Base-by-base conservation (phyloP, 768 basidiomycete genomes). In the Tricholoma hemisulphureum region DNA sequence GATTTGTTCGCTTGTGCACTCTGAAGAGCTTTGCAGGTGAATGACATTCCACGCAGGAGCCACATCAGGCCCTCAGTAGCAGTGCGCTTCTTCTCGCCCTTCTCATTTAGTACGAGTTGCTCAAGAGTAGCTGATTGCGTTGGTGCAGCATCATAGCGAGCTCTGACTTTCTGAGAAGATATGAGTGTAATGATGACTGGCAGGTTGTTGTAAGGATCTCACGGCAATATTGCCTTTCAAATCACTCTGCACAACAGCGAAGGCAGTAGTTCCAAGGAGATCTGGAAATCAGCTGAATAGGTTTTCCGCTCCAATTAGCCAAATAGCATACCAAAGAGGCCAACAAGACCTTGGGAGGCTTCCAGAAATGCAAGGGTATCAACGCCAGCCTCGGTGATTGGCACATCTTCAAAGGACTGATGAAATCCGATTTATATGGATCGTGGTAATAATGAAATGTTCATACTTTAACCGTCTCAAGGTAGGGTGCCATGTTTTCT, bases 61-160 rank as follows among this genome's bases (percentile, higher is more conserved):
- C 97, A 99, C 74, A 98, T 75, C 55, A 98, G 81, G 14, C 93
- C 95, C 67, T 95, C 89, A 0, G 95, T 97, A 2, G 96, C 93
- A 0, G 83, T 81, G 14, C 84, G 82, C 73, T 94, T 94, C 82
- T 95, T 93, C 75, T 93, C 90, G 21, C 74, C 75, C 72, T 91
- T 87, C 74, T 98, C 97, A 66, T 89, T 88, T 66, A 81, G 80
- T 4, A 94, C 86, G 24, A 99, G 84, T 49, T 80, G 75, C 74
- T 99, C 92, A 24, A 99, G 83, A 1, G 97, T 98, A 26, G 73
- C 71, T 5, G 89, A 93, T 59, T 83, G 63, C 1, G 72, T 71
- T 2, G 91, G 86, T 4, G 80, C 74, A 0, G 89, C 83, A 23
- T 87, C 78, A 70, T 91, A 92, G 43, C 93, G 86, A 14, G 86